Conservation (phyloP, 768 basidiomycete species). For the Coprinopsis sp. region DNA sequence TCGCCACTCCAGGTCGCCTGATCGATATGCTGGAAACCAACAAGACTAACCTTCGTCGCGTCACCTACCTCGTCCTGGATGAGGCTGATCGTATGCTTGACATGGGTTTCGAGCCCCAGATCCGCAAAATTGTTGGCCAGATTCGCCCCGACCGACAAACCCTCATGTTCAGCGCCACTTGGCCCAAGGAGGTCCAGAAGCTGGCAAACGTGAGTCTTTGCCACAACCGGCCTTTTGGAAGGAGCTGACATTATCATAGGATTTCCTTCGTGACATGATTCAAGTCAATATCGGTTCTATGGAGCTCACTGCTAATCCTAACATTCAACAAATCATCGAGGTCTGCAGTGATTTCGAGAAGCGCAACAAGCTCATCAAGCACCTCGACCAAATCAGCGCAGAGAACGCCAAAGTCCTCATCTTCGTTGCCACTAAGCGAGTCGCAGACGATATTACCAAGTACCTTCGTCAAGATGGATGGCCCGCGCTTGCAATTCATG, state of each 20-base stretch:
- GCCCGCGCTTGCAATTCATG: slow-evolving; percentile 99
- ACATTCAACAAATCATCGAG: slow-evolving; percentile 93
- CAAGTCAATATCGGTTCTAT: slow-evolving; percentile 99
- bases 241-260: slow-evolving; percentile 38
- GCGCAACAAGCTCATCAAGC: slow-evolving; percentile 91
- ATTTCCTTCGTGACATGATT: slow-evolving; percentile 94
- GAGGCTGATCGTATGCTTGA: slow-evolving; percentile 99
- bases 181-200: slow-evolving; percentile 99
- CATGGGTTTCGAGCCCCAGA: slow-evolving; percentile 99
- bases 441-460: slow-evolving; percentile 98
- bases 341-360: slow-evolving; percentile 98
- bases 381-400: slow-evolving; percentile 91
- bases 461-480: slow-evolving; percentile 97
- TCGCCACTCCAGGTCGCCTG: slow-evolving; percentile 99
- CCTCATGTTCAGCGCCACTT: slow-evolving; percentile 98
- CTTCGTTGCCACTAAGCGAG: slow-evolving; percentile 96
- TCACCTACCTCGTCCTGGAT: slow-evolving; percentile 98
- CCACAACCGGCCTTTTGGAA: background rate
- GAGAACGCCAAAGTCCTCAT: slow-evolving; percentile 99
- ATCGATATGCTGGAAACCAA: slow-evolving; percentile 98
- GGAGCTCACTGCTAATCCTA: slow-evolving; percentile 98
- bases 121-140: slow-evolving; percentile 95
- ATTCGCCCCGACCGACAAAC: slow-evolving; percentile 98
- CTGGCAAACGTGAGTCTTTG: slow-evolving; percentile 67
- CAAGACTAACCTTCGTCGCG: slow-evolving; percentile 92